Evolutionary conservation across 2,329 filamentous ascomycete species (phyloP).

Genomic region (Magnaporthiopsis poae): DNA sequence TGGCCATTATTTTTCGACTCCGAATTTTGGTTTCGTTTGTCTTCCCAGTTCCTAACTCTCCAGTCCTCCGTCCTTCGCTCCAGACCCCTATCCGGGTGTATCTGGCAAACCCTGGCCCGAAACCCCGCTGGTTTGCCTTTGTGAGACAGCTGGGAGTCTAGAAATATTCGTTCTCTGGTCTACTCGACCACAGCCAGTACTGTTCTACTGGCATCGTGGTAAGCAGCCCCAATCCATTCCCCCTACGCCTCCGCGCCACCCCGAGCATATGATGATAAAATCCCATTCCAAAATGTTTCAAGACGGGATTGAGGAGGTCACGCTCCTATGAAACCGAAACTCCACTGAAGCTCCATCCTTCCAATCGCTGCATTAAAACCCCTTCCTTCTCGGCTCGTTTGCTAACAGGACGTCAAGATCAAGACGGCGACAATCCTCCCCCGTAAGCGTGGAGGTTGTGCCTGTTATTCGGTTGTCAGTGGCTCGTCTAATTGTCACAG

Average conservation of each 20-base stretch:
- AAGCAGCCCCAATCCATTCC: background rate
- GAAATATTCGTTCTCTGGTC: background rate
- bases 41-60: no score
- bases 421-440: background rate
- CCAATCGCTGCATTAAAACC: background rate
- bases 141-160: background rate
- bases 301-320: constrained; percentile 27
- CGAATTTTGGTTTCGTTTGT: background rate
- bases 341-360: constrained; percentile 8
- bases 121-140: no score
- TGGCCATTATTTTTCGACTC: background rate
- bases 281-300: constrained; percentile 26
- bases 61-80: background rate
- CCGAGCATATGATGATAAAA: constrained; percentile 15
- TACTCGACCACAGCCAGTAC: background rate
- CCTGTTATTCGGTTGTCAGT: background rate
- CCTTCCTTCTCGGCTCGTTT: background rate
- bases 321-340: constrained; percentile 22
- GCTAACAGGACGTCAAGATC: background rate
- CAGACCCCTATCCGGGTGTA: no score
- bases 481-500: no score
- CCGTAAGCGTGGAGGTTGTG: background rate
- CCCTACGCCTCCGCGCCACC: background rate
- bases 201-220: background rate
- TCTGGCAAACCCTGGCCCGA: no score